Evolutionary conservation across 2,329 filamentous ascomycete genomes (phyloP), one percentile per base, ranked within the genome.

Genomic region (Ophiostoma fasciatum): DNA sequence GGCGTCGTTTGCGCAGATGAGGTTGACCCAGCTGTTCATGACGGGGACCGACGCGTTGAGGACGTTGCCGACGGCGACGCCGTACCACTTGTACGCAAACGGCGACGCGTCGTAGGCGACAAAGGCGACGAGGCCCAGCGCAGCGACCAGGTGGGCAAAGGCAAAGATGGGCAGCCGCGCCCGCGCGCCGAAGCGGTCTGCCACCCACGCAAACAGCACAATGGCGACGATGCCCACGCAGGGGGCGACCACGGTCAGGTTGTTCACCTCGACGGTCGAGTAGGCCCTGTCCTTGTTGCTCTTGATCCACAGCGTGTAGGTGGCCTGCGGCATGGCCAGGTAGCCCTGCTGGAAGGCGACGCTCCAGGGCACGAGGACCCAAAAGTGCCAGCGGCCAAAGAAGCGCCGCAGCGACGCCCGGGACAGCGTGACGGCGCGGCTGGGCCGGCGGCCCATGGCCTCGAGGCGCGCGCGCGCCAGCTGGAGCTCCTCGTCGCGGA

Each of bases 11-110:
- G 52, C 47, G 33, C 54, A 57, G 9, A 54, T 53, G 37, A 55
- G 48, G 36, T 60, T 61, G 5, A 56, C 52, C 55, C 57, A 59
- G 7, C 51, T 51, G 34, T 41, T 37, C 35, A 39, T 43, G n/a
- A 45, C 35, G 3, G 38, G 41, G 7, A 35, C 33, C 19, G 41
- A 28, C 17, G 42, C 39, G n/a, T 36, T 39, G 18, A 37, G 31
- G 31, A 43, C 35, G 30, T 41, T 36, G 28, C 15, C 31, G 10
- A 43, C 33, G 7, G 40, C 41, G 2, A 41, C 36, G 10, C 32
- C 42, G 9, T 37, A 43, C 42, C 42, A 43, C 17, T 43, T 38
- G 28, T 32, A 43, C 0, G 20, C 13, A 7, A 41, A 41, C 3
- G 35, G 7, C 18, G 36, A 27, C 17, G 10, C 17, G 22, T 38